phyloP scores from a whole-genome alignment of 345 rosid genomes.

The Gossypium anomalum region DNA sequence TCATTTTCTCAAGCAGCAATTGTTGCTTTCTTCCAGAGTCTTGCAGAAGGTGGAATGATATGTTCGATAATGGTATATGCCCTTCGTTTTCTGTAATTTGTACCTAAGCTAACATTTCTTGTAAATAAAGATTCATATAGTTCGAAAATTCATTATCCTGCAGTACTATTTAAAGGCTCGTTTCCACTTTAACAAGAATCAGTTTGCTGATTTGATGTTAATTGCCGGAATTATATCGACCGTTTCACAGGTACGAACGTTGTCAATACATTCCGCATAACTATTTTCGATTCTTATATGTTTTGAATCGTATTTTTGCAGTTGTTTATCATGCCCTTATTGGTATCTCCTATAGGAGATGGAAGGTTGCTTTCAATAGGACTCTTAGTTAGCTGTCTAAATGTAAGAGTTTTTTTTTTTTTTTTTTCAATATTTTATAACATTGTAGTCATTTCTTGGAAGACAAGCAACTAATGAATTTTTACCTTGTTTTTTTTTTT shows the following conservation, averaged over 20 bases:
- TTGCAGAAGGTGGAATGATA: slow-evolving; percentile 58
- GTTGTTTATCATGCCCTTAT: slow-evolving; percentile 65
- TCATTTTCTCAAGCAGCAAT: slow-evolving; percentile 65
- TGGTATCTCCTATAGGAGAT: slow-evolving; percentile 56
- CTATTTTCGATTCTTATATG: not conserved
- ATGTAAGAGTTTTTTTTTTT: slow-evolving; percentile 34
- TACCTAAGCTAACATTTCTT: not conserved
- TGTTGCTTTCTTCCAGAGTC: slow-evolving; percentile 69
- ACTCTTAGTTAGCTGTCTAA: slow-evolving; percentile 37
- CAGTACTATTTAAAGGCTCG: slow-evolving; percentile 90
- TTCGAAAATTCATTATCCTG: slow-evolving; percentile 14
- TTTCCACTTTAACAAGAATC: slow-evolving; percentile 71
- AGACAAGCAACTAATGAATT: slow-evolving; percentile 4
- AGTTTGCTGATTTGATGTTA: slow-evolving; percentile 74
- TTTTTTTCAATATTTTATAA: not conserved
- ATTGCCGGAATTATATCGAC: slow-evolving; percentile 45
- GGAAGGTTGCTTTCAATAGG: slow-evolving; percentile 68
- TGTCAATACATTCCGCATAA: not conserved
- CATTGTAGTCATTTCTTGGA: not conserved
- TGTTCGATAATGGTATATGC: slow-evolving; percentile 53
- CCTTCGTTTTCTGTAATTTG: not conserved
- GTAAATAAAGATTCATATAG: not conserved
- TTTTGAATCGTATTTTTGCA: slow-evolving; percentile 27
- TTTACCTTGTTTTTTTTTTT: slow-evolving; percentile 16
- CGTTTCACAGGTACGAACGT: slow-evolving; percentile 50